A percentile compares a stretch with the other conserved stretches of the same genome.
Evolutionary conservation across 345 rosid genomes (phyloP).

Genomic region (Syzygium jambos): DNA sequence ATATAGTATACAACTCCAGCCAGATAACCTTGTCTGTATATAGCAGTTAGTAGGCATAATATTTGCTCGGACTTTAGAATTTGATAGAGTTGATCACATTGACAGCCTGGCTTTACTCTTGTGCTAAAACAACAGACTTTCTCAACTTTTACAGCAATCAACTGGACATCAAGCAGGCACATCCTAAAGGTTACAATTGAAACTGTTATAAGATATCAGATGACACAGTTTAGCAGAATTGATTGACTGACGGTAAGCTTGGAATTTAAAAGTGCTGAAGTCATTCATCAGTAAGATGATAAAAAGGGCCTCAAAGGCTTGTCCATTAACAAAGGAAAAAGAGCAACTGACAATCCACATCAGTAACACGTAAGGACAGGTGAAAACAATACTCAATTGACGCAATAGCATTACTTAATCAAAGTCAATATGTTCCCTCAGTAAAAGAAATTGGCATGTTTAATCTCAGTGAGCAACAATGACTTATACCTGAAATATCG

Average conservation of each 20-base stretch:
- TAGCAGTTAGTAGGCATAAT: not conserved
- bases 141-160: not conserved
- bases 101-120: not conserved
- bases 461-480: not conserved
- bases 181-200: not conserved
- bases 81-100: not conserved
- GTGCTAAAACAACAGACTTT: not conserved
- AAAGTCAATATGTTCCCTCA: not conserved
- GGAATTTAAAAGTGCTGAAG: not conserved
- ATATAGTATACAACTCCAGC: not conserved
- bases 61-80: not conserved
- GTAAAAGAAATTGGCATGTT: not conserved
- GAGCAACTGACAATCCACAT: not conserved
- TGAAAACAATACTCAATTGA: not conserved
- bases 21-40: not conserved
- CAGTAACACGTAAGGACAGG: not conserved
- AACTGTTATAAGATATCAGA: not conserved
- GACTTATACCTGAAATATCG: constrained; percentile 73
- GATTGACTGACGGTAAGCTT: not conserved
- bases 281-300: not conserved
- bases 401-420: not conserved
- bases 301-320: not conserved
- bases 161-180: not conserved
- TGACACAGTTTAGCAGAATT: not conserved
- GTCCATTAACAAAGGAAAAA: not conserved